Evolutionary conservation across 208 protist genomes (phyloP).

Genomic region (Ichthyophonus hoferi): DNA sequence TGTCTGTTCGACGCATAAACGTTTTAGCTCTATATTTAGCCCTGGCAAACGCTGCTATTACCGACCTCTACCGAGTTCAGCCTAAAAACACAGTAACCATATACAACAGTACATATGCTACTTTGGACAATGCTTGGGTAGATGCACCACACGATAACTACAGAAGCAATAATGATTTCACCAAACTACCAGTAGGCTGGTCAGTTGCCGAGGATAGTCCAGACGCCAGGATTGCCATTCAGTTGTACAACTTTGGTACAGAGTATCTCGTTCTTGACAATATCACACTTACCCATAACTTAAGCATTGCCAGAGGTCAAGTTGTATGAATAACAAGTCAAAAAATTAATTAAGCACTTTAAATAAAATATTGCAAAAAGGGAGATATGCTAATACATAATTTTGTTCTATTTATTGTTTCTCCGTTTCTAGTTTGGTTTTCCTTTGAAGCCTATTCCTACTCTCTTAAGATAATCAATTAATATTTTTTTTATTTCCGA

Average conservation of each 20-base stretch:
- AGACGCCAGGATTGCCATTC: not conserved
- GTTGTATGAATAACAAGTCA: too few relatives aligned
- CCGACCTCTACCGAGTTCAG: not conserved
- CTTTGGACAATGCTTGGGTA: not conserved
- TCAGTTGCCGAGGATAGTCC: not conserved
- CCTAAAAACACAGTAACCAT: not conserved
- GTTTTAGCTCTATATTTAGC: too few relatives aligned
- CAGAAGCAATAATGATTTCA: not conserved
- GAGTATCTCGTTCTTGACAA: not conserved
- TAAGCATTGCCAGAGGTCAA: too few relatives aligned
- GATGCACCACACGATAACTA: not conserved
- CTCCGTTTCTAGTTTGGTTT: too few relatives aligned
- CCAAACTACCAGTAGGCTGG: not conserved
- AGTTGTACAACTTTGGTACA: not conserved
- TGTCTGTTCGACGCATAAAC: too few relatives aligned
- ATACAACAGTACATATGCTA: not conserved
- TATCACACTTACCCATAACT: not conserved
- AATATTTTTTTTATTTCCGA: too few relatives aligned
- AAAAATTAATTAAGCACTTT: too few relatives aligned
- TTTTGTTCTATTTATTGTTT: too few relatives aligned
- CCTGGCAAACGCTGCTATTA: not conserved
- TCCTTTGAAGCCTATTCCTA: too few relatives aligned
- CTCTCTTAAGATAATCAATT: too few relatives aligned
- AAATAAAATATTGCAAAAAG: too few relatives aligned
- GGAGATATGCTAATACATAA: too few relatives aligned